Conservation (phyloP, 192 early-diverging fungal species). For the Coemansia brasiliensis region DNA sequence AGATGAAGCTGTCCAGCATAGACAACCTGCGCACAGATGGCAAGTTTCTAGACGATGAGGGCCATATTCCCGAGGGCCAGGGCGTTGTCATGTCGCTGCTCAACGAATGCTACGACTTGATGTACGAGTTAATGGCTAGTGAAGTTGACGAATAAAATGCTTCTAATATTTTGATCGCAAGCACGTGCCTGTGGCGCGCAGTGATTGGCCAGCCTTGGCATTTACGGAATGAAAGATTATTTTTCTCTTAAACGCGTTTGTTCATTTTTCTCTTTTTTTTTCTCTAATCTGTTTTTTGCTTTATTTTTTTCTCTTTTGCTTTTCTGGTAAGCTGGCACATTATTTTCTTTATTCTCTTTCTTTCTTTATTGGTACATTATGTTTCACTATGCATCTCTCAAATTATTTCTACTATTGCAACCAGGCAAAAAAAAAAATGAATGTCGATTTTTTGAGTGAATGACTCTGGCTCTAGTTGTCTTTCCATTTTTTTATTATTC, state of each 20-base stretch:
- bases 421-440: no score
- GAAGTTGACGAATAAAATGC: constrained; percentile 51
- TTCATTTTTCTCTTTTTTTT: constrained; percentile 7
- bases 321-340: constrained; percentile 37
- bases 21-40: constrained; percentile 81
- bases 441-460: no score
- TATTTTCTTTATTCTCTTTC: constrained; percentile 1
- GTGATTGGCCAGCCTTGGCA: constrained; percentile 3
- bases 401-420: background rate
- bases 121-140: constrained; percentile 69
- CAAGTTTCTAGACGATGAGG: constrained; percentile 83
- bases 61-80: constrained; percentile 81
- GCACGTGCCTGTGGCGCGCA: constrained; percentile 2
- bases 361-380: constrained; percentile 1
- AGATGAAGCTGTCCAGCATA: constrained; percentile 82
- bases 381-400: background rate
- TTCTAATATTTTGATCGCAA: no score
- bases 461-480: background rate
- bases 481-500: background rate
- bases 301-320: constrained; percentile 6
- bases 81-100: constrained; percentile 81
- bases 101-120: constrained; percentile 86
- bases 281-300: constrained; percentile 7
- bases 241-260: background rate
- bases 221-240: background rate